Evolutionary conservation across 305 asterid genomes (phyloP), one percentile per base, ranked within the genome.

Genomic region (Solanum hybrid): DNA sequence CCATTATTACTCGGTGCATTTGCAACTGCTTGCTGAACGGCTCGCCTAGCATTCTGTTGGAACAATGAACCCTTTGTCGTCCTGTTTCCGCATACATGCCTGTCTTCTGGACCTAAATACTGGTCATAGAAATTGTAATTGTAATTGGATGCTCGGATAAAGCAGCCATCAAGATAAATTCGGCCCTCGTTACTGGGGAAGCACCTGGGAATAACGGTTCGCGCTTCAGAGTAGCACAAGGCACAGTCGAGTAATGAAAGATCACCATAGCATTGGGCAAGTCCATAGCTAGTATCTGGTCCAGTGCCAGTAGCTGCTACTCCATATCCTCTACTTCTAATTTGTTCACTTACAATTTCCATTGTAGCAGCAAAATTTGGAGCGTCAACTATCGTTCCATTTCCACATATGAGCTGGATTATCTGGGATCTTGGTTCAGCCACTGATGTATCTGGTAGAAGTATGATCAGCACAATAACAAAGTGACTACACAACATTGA

Each of bases 151-250:
- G 40, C 29, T 8, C 94, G 80, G 87, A 92, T 12, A 69, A 92
- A 92, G 73, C 94, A 92, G n/a, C 93, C 92, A 36, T 91, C 92
- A 3, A 92, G 92, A 71, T 34, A 88, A 37, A 92, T 15, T 40
- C 78, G 27, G 4, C 4, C 87, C 89, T 19, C 86, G 0, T 11
- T 88, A 60, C 0, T 9, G 5, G 92, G 91, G 81, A 34, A 89
- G 78, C 92, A 92, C 38, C 4, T n/a, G 2, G 91, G 90, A 7
- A 91, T 26, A 32, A 82, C 9, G 0, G 51, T 37, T 0, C 92
- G 93, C 81, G 90, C 94, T 77, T 89, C 89, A 10, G 89, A 89
- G 77, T 51, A 90, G 69, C 94, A 92, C 22, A 87, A 14, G 10
- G 15, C 10, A 37, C 93, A 92, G 56, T 91, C 92, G 9, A 7